These are phyloP conservation scores for Globisporangium canariense DNA, from an alignment of 352 stramenopile species.

Conservation along the genomic window DNA sequence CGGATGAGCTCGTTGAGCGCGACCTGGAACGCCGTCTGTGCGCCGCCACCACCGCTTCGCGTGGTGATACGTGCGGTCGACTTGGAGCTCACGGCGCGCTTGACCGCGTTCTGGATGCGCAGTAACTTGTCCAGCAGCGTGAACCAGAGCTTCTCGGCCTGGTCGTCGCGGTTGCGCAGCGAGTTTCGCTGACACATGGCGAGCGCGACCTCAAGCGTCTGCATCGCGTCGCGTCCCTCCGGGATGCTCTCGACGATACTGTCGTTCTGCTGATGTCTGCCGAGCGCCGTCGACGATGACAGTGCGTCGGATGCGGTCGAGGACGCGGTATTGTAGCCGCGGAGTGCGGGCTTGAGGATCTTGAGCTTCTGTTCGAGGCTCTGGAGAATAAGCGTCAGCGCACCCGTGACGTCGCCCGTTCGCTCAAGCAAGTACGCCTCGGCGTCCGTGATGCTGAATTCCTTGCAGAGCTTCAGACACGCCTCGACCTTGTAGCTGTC, in stretches of 20 bases:
- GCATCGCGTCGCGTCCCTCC: slow-evolving; percentile 80
- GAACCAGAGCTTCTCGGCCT: slow-evolving; percentile 94
- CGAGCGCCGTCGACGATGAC: slow-evolving; percentile 17
- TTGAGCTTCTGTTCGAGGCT: slow-evolving; percentile 92
- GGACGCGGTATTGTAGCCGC: slow-evolving; percentile 63
- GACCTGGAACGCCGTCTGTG: slow-evolving; percentile 86
- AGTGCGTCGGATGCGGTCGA: slow-evolving; percentile 34
- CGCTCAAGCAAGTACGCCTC: slow-evolving; percentile 92
- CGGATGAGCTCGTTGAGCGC: slow-evolving; percentile 91
- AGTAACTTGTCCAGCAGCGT: slow-evolving; percentile 92
- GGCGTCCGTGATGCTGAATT: slow-evolving; percentile 81
- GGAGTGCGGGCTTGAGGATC: slow-evolving; percentile 82
- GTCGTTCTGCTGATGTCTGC: slow-evolving; percentile 54
- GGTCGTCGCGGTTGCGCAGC: slow-evolving; percentile 77
- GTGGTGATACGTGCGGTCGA: slow-evolving; percentile 57
- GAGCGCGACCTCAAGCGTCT: slow-evolving; percentile 89
- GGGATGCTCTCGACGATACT: slow-evolving; percentile 81
- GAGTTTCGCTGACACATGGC: slow-evolving; percentile 94
- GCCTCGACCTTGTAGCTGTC: slow-evolving; percentile 88
- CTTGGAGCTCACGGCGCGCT: slow-evolving; percentile 82
- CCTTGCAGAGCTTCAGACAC: slow-evolving; percentile 81
- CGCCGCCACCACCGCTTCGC: slow-evolving; percentile 52
- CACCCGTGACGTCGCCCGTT: slow-evolving; percentile 92
- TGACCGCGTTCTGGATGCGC: slow-evolving; percentile 90
- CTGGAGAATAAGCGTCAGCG: slow-evolving; percentile 90